Conservation (phyloP, 495 filamentous ascomycete genomes). For the Aspergillus ostianus region DNA sequence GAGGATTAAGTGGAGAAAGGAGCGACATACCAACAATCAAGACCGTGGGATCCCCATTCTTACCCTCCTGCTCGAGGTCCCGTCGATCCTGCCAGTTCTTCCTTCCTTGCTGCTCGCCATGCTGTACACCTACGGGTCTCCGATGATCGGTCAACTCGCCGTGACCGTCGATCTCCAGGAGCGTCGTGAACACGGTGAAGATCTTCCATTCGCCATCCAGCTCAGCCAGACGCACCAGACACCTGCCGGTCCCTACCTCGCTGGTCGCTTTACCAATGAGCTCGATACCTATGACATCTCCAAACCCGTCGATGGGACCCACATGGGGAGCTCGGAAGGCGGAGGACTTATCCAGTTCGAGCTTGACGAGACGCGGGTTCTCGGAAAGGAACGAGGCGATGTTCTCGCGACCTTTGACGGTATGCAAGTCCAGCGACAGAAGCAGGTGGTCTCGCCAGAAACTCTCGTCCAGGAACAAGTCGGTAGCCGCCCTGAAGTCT, state of each 20-base stretch:
- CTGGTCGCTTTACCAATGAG: slow-evolving; percentile 50
- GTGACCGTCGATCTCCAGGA: slow-evolving; percentile 47
- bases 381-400: slow-evolving; percentile 49
- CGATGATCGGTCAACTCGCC: slow-evolving; percentile 41
- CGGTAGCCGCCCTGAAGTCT: slow-evolving; percentile 30
- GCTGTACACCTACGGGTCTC: slow-evolving; percentile 49
- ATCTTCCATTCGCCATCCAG: slow-evolving; percentile 56
- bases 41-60: slow-evolving; percentile 57
- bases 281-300: slow-evolving; percentile 50
- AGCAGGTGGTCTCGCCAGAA: slow-evolving; percentile 46
- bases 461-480: slow-evolving; percentile 47
- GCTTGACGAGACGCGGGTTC: slow-evolving; percentile 35
- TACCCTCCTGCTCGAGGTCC: slow-evolving; percentile 51
- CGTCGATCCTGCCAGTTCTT: slow-evolving; percentile 68
- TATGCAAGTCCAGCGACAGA: slow-evolving; percentile 47
- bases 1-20: neutral
- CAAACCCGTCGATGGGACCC: slow-evolving; percentile 47
- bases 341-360: slow-evolving; percentile 51
- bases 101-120: slow-evolving; percentile 49
- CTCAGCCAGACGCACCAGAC: slow-evolving; percentile 55
- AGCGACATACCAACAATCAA: slow-evolving; percentile 61
- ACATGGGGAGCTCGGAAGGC: slow-evolving; percentile 46
- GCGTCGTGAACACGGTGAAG: slow-evolving; percentile 59
- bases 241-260: slow-evolving; percentile 50
- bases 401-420: slow-evolving; percentile 51